Evolutionary conservation across 192 early-diverging fungal genomes (phyloP).

Genomic region (Chytriomyces confervae): DNA sequence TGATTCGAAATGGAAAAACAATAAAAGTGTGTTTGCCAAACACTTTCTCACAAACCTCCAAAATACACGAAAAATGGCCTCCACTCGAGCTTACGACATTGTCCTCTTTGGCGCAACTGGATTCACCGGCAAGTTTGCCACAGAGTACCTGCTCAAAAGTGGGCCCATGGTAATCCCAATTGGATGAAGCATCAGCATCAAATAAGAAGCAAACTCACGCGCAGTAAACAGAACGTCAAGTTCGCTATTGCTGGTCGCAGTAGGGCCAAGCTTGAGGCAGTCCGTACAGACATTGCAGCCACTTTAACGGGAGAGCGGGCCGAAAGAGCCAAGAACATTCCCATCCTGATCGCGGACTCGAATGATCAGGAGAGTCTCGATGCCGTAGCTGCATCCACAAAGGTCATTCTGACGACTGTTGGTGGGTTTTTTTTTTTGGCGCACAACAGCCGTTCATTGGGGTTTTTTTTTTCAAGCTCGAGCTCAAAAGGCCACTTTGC

Average conservation of each 20-base stretch:
- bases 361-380: slow-evolving; percentile 65
- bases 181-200: not conserved
- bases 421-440: slow-evolving; percentile 45
- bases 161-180: slow-evolving; percentile 43
- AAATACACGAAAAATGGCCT: not conserved
- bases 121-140: slow-evolving; percentile 78
- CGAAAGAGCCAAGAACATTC: slow-evolving; percentile 37
- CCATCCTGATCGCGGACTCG: slow-evolving; percentile 75
- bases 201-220: not conserved
- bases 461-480: not conserved
- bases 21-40: too few relatives aligned
- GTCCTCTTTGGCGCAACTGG: slow-evolving; percentile 73
- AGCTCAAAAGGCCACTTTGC: not conserved
- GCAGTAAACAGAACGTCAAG: slow-evolving; percentile 49
- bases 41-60: too few relatives aligned
- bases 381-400: slow-evolving; percentile 62
- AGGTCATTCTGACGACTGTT: slow-evolving; percentile 81
- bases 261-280: slow-evolving; percentile 66
- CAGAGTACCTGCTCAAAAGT: slow-evolving; percentile 64
- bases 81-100: slow-evolving; percentile 12
- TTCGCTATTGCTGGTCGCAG: slow-evolving; percentile 85
- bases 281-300: slow-evolving; percentile 56
- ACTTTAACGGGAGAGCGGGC: not conserved
- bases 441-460: not conserved
- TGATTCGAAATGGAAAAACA: too few relatives aligned